Conservation (phyloP, 192 early-diverging fungal genomes). For the Backusella tuberculispora region DNA sequence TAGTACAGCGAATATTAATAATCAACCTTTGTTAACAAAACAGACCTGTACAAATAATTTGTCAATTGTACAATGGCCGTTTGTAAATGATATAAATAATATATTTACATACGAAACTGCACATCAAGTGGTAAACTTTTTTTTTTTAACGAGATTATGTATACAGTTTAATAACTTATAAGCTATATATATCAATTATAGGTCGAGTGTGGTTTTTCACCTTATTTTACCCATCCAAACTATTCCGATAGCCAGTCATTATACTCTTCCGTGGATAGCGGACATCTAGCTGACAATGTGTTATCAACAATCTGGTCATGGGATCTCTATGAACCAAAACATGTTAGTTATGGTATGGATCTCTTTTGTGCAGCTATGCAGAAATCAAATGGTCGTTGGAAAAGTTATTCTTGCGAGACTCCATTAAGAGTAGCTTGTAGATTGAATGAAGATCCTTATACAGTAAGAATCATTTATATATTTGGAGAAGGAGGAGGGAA, state of each 20-base stretch:
- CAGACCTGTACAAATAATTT: not conserved
- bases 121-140: not conserved
- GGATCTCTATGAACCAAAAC: conserved; percentile 25
- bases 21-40: not conserved
- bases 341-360: not conserved
- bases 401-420: conserved; percentile 17
- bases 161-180: not conserved
- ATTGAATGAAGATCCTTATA: conserved; percentile 2
- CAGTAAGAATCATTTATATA: conserved; percentile 15
- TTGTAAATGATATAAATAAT: not conserved
- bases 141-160: too few relatives aligned
- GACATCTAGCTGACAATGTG: conserved; percentile 12
- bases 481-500: too few relatives aligned
- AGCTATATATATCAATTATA: not conserved
- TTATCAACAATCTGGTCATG: conserved; percentile 36
- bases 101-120: conserved; percentile 10
- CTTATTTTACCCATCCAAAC: conserved; percentile 12
- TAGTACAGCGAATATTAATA: not conserved
- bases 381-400: conserved; percentile 31
- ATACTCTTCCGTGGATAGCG: not conserved
- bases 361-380: conserved; percentile 29
- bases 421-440: conserved; percentile 30
- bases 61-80: not conserved
- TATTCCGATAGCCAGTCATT: not conserved
- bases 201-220: conserved; percentile 30